Base-by-base conservation (phyloP, 2,329 filamentous ascomycete genomes). In the Parastagonospora nodorum region DNA sequence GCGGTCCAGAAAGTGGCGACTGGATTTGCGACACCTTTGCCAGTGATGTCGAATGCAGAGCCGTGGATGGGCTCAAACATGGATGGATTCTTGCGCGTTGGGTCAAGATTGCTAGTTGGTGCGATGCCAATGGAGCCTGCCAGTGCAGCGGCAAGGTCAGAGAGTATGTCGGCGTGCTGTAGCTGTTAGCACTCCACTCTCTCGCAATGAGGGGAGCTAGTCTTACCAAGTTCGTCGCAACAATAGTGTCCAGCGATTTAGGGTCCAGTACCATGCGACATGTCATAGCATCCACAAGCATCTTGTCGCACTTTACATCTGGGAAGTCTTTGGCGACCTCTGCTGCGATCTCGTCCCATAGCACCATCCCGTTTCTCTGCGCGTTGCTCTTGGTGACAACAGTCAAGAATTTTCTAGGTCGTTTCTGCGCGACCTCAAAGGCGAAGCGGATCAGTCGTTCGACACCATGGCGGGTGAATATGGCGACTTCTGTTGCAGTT, bases 121-220 rank as follows among this genome's bases (percentile, higher is more conserved):
- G 87, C 87, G 50, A 90, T 89, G 8, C 88, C 87, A 53, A 90
- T 89, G 2, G 82, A 86, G 0, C 87, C 87, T 2, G 87, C 87
- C 6, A 89, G 75, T 0, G 86, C 85, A 11, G 88, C 87, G 5
- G 87, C 88, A 15, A 90, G 76, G 62, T 90, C 87, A 0, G 86
- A 88, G 4, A 90, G 79, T 42, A 89, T 89, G 58, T 89, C 87
- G 3, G 85, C 86, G 39, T 75, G 72, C 62, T 72, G 39, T 4
- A 3, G n/a, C 3, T 5, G 14, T 27, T 14, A 46, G 62, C 53
- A 50, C 71, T 64, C 49, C 86, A 63, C 56, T 87, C 87, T 2
- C 82, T 84, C 1, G 82, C 84, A 14, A 87, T 84, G 52, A 87
- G 83, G 0, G 83, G 9, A 38, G 31, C 6, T 15, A 16, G 14